Conservation (phyloP, 768 basidiomycete genomes). For the Lentinula raphanica region DNA sequence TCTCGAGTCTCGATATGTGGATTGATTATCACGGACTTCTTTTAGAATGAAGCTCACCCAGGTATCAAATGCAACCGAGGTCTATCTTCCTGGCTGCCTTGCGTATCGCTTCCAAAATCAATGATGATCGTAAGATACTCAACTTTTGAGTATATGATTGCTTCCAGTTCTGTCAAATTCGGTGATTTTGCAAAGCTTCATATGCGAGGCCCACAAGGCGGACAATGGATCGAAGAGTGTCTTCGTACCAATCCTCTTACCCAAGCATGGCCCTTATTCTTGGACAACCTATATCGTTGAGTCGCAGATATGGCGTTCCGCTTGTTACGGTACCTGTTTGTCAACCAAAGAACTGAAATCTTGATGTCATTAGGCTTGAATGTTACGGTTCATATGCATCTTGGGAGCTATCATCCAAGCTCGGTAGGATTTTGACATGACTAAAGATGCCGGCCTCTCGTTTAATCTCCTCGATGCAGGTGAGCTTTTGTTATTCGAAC, state of each 20-base stretch:
- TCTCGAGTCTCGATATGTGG: too few species aligned
- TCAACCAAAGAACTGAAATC: constrained; percentile 64
- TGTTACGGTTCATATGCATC: constrained; percentile 92
- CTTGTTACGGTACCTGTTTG: constrained; percentile 71
- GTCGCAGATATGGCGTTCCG: constrained; percentile 95
- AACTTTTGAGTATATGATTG: too few species aligned
- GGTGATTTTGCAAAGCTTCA: too few species aligned
- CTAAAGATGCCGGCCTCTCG: constrained; percentile 66
- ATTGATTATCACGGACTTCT: too few species aligned
- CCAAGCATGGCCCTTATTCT: constrained; percentile 89
- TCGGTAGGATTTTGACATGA: constrained; percentile 84
- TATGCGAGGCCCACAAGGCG: too few species aligned
- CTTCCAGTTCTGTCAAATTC: too few species aligned
- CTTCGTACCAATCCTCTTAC: constrained; percentile 75
- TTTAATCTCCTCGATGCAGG: constrained; percentile 90
- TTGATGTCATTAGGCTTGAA: constrained; percentile 89
- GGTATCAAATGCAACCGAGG: too few species aligned
- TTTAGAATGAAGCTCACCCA: too few species aligned
- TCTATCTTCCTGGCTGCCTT: too few species aligned
- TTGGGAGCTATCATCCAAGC: constrained; percentile 84
- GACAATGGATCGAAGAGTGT: too few species aligned
- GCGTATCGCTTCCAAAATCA: too few species aligned
- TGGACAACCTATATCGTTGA: constrained; percentile 94
- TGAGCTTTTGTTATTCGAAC: constrained; percentile 90
- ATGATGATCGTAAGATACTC: too few species aligned